These are phyloP conservation scores for Collybiopsis luxurians DNA, from an alignment of 768 basidiomycete species.

Conservation along the genomic window DNA sequence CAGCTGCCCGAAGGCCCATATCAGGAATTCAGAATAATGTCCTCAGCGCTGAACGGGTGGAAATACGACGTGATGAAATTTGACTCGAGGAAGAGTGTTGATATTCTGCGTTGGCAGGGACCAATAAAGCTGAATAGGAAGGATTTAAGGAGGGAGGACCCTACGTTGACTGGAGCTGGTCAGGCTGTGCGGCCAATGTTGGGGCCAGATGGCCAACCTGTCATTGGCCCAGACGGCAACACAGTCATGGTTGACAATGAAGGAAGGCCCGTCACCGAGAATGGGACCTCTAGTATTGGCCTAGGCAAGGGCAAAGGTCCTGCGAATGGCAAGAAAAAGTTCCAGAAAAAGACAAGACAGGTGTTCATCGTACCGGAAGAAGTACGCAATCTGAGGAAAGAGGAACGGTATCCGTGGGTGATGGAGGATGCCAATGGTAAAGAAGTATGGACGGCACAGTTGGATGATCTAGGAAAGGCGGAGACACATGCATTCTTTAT, in stretches of 20 bases:
- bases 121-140: constrained; percentile 90
- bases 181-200: constrained; percentile 71
- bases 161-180: constrained; percentile 23
- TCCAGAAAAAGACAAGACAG: constrained; percentile 81
- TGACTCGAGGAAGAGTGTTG: constrained; percentile 69
- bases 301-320: constrained; percentile 43
- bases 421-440: constrained; percentile 74
- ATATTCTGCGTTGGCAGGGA: constrained; percentile 62
- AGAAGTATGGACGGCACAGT: constrained; percentile 78
- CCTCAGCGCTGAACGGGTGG: constrained; percentile 80
- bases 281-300: constrained; percentile 25
- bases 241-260: constrained; percentile 82
- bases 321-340: constrained; percentile 61
- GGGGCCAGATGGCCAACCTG: constrained; percentile 81
- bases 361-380: constrained; percentile 82
- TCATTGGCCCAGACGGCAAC: constrained; percentile 73
- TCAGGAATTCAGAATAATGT: constrained; percentile 77
- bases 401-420: constrained; percentile 91
- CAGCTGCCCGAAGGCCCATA: constrained; percentile 66
- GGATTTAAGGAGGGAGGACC: constrained; percentile 59
- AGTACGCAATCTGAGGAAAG: constrained; percentile 71
- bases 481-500: constrained; percentile 82
- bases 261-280: constrained; percentile 60
- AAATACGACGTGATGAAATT: constrained; percentile 94
- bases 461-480: constrained; percentile 73